These are phyloP conservation scores for Lentinula sp. DNA, from an alignment of 768 basidiomycete genomes.

Conservation along the genomic window DNA sequence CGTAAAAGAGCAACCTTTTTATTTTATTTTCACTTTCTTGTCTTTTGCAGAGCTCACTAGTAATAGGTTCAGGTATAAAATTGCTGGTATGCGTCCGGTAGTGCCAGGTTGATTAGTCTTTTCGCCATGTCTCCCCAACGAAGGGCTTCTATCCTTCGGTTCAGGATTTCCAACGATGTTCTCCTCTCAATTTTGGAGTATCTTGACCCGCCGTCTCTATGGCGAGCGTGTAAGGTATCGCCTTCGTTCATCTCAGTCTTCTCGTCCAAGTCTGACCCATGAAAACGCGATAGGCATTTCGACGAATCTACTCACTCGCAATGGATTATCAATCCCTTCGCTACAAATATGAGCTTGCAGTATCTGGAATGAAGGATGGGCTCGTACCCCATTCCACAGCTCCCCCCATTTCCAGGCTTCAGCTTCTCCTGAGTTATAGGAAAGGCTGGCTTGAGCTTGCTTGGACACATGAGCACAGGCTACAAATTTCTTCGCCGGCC, in stretches of 20 bases:
- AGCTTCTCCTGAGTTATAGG: slow-evolving; percentile 38
- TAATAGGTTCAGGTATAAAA: slow-evolving; percentile 39
- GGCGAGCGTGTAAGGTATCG: slow-evolving; percentile 38
- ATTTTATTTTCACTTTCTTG: slow-evolving; percentile 26
- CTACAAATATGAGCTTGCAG: slow-evolving; percentile 44
- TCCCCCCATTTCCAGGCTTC: slow-evolving; percentile 35
- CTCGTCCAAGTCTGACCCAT: neutral
- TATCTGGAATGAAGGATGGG: slow-evolving; percentile 47
- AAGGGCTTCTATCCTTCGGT: slow-evolving; percentile 35
- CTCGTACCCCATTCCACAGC: slow-evolving; percentile 30
- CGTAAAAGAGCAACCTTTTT: slow-evolving; percentile 39
- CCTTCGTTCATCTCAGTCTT: neutral
- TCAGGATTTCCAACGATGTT: slow-evolving; percentile 47
- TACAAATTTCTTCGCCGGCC: slow-evolving; percentile 30
- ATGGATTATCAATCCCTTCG: slow-evolving; percentile 42
- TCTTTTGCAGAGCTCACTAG: slow-evolving; percentile 23
- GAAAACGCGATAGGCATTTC: slow-evolving; percentile 32
- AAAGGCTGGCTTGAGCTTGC: slow-evolving; percentile 42
- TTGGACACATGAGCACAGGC: slow-evolving; percentile 43
- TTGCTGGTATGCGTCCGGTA: slow-evolving; percentile 21
- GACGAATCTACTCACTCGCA: slow-evolving; percentile 36
- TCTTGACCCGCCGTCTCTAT: slow-evolving; percentile 42
- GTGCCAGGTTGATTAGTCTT: slow-evolving; percentile 12
- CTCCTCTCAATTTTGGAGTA: slow-evolving; percentile 43
- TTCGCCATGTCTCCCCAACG: slow-evolving; percentile 38